phyloP scores from a whole-genome alignment of 257 asterid genomes.

The Nemophila menziesii region DNA sequence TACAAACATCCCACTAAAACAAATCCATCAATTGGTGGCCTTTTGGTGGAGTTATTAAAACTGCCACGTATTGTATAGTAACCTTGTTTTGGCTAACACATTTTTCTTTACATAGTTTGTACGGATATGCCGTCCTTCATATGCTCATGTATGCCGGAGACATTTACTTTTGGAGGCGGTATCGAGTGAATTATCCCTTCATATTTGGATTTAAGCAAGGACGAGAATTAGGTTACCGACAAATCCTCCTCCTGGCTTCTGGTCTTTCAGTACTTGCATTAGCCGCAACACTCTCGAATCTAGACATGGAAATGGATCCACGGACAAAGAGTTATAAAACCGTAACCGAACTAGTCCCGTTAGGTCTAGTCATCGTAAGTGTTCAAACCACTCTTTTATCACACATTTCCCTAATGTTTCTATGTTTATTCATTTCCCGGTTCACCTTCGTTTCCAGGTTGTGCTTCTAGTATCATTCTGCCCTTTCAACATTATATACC shows the following conservation, averaged over 20 bases:
- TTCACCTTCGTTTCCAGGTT: conserved; percentile 24
- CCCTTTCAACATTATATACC: no score
- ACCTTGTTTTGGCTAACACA: no score
- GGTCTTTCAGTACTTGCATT: no score
- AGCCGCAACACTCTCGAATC: no score
- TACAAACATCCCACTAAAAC: no score
- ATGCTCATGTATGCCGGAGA: conserved; percentile 56
- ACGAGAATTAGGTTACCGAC: conserved; percentile 60
- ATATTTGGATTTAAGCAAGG: conserved; percentile 67
- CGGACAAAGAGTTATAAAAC: conserved; percentile 24
- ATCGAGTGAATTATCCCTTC: no score
- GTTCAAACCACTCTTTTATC: background rate
- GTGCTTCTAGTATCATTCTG: conserved; percentile 39
- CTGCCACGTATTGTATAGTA: background rate
- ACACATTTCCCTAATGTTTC: background rate
- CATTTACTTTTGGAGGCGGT: conserved; percentile 65
- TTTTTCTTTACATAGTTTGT: conserved; percentile 36
- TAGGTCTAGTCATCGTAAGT: conserved; percentile 43
- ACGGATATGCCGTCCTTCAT: conserved; percentile 58
- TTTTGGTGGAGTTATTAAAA: background rate
- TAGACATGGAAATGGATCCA: no score
- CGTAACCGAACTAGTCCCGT: conserved; percentile 60
- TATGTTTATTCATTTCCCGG: background rate
- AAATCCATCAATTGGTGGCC: background rate
- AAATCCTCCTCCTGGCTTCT: conserved; percentile 62